phyloP scores from a whole-genome alignment of 2,329 filamentous ascomycete genomes.

The Sporothrix brunneoviolacea region DNA sequence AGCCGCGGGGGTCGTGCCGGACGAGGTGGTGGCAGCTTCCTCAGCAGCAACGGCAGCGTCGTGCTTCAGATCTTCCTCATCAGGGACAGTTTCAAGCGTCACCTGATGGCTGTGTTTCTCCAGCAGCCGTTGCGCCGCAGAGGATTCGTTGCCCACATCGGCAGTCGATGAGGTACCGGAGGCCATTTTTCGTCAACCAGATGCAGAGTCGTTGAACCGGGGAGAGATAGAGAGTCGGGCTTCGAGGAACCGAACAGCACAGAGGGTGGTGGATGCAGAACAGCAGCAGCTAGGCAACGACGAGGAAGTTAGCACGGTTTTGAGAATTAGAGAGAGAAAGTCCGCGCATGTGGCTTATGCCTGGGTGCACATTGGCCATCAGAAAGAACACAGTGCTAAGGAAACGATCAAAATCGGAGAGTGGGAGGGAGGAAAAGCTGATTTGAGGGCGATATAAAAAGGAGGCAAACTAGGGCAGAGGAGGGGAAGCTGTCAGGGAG shows the following conservation, averaged over 20 bases:
- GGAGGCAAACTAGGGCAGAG: not conserved
- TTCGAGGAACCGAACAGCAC: not conserved
- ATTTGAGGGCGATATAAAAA: not conserved
- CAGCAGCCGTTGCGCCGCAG: slow-evolving; percentile 56
- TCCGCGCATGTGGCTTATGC: too few species aligned
- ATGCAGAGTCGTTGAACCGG: slow-evolving; percentile 6
- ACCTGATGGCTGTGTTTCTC: slow-evolving; percentile 58
- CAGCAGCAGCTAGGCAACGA: not conserved
- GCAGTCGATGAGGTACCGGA: slow-evolving; percentile 24
- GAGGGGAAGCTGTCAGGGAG: not conserved
- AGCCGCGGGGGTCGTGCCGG: slow-evolving; percentile 39
- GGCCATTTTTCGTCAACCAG: slow-evolving; percentile 19
- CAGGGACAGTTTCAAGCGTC: slow-evolving; percentile 72
- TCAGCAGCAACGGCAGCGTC: slow-evolving; percentile 34
- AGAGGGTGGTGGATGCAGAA: not conserved
- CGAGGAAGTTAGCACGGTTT: not conserved
- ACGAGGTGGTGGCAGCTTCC: slow-evolving; percentile 23
- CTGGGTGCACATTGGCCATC: too few species aligned
- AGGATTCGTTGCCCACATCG: slow-evolving; percentile 38
- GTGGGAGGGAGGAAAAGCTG: not conserved
- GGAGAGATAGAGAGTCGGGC: slow-evolving; percentile 2
- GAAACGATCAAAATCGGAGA: too few species aligned
- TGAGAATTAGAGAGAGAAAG: not conserved
- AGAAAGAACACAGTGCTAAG: too few species aligned
- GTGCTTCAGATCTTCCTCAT: slow-evolving; percentile 63